Evolutionary conservation across 2,329 filamentous ascomycete species (phyloP).

Genomic region (Pyricularia pennisetigena): DNA sequence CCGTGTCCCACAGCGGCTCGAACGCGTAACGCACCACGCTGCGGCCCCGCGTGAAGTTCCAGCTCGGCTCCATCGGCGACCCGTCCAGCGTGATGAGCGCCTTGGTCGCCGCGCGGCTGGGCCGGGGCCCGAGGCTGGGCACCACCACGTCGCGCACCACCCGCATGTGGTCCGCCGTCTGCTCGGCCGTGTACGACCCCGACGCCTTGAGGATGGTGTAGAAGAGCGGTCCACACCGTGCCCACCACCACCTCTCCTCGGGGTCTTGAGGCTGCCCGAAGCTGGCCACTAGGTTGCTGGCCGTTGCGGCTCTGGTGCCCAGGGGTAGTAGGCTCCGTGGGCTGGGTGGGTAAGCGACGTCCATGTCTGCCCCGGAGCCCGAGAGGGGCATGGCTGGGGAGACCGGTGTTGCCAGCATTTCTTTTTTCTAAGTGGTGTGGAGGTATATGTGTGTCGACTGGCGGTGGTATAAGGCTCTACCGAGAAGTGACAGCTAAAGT

Average conservation of each 20-base stretch:
- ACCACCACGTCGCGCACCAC: slow-evolving; percentile 7
- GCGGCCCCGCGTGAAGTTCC: slow-evolving; percentile 7
- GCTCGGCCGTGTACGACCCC: slow-evolving; percentile 6
- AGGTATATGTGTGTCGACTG: too few species aligned
- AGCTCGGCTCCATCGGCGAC: slow-evolving; percentile 8
- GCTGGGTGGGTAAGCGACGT: not conserved
- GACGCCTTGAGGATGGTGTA: slow-evolving; percentile 5
- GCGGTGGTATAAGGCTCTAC: too few species aligned
- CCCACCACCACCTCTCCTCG: slow-evolving; percentile 7
- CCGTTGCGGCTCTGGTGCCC: not conserved
- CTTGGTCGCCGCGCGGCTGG: not conserved
- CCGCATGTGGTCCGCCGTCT: slow-evolving; percentile 6
- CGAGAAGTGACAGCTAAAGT: not conserved
- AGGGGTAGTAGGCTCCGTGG: not conserved
- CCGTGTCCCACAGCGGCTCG: slow-evolving; percentile 6
- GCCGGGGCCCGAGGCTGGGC: slow-evolving; percentile 7
- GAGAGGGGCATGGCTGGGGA: not conserved
- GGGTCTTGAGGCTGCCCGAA: not conserved
- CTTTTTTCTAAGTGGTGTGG: not conserved
- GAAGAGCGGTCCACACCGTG: slow-evolving; percentile 5
- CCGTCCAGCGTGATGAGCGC: slow-evolving; percentile 8
- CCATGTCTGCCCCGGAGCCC: not conserved
- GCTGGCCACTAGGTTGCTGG: not conserved
- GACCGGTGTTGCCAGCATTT: not conserved
- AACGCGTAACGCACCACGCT: slow-evolving; percentile 7